Base-by-base conservation (phyloP, 305 asterid genomes). In the Fraxinus greggii region DNA sequence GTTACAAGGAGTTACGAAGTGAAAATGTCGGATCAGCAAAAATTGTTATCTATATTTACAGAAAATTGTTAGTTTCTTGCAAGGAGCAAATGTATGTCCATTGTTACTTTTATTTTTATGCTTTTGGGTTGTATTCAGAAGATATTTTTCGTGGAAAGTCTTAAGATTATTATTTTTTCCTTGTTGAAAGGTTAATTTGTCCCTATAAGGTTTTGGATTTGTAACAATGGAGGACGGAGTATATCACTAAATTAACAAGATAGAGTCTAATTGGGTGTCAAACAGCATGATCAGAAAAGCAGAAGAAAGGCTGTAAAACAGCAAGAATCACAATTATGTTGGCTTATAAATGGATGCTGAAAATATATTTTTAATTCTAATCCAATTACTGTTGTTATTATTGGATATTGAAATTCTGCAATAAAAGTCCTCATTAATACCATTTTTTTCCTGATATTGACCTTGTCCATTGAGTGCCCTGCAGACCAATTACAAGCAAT, bases 1-100 rank as follows among this genome's bases (percentile, higher is more conserved):
- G 97, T 92, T 97, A 93, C 87, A 95, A 95, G 93, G 98, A 97
- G 85, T 86, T 97, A 84, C 91, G 99, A 85, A 85, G 77, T 83
- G 97, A 90, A 87, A 94, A 93, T 88, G 89, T 89, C 42, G 91
- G 88, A 79, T 84, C 89, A 23, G 99, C 90, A 82, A 95, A 93
- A 85, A 82, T 92, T 78, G 98, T 95, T 77, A 80, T 94, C 98
- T 88, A 91, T 85, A 97, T 94, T 72, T 97, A 95, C 97, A 87
- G 90, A 83, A 97, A 95, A 88, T 88, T 97, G 88, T 83, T 93
- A 88, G 72, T 86, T 74, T 89, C 97, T 87, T 97, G 98, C 97
- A 92, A 87, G 95, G 98, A 91, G 81, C 97, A 97, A 89, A 91
- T 97, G 99, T 95, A 90, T 17, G 94, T 87, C 35, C 77, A 54